A percentile compares a stretch with the other conserved stretches of the same genome.
phyloP scores from a whole-genome alignment of 148 eudicot species.

The Nyssa sinensis region DNA sequence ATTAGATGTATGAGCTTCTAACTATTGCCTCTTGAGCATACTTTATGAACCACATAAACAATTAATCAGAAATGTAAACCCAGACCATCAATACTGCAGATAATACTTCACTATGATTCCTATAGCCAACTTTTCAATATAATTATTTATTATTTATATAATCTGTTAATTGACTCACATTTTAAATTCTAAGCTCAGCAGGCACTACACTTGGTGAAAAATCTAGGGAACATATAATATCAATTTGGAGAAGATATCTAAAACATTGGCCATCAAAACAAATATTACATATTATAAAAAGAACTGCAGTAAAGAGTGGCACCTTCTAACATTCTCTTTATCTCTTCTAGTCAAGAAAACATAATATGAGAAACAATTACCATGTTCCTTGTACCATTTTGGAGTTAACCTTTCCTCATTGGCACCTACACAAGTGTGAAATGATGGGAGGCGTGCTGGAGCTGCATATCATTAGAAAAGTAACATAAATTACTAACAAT shows the following conservation, averaged over 20 bases:
- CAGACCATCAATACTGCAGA: neutral
- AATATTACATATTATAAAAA: neutral
- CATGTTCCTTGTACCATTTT: slow-evolving; percentile 98
- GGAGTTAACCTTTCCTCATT: slow-evolving; percentile 83
- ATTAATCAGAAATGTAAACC: neutral
- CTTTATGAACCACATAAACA: neutral
- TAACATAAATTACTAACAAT: neutral
- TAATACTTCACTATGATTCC: neutral
- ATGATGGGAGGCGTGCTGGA: slow-evolving; percentile 93
- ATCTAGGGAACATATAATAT: neutral
- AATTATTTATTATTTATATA: neutral
- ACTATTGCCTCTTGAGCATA: neutral
- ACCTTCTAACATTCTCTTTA: neutral
- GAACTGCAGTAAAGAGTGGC: too few species aligned
- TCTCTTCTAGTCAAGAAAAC: neutral
- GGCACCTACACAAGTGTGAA: slow-evolving; percentile 93
- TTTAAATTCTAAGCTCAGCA: neutral
- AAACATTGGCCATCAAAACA: neutral
- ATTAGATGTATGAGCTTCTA: neutral
- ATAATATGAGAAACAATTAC: slow-evolving; percentile 36
- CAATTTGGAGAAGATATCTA: neutral
- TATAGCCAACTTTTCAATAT: neutral
- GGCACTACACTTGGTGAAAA: neutral
- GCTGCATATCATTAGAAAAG: slow-evolving; percentile 40
- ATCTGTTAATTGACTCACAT: neutral